Evolutionary conservation across 2,329 filamentous ascomycete genomes (phyloP).

Genomic region (Paramyrothecium roridum): DNA sequence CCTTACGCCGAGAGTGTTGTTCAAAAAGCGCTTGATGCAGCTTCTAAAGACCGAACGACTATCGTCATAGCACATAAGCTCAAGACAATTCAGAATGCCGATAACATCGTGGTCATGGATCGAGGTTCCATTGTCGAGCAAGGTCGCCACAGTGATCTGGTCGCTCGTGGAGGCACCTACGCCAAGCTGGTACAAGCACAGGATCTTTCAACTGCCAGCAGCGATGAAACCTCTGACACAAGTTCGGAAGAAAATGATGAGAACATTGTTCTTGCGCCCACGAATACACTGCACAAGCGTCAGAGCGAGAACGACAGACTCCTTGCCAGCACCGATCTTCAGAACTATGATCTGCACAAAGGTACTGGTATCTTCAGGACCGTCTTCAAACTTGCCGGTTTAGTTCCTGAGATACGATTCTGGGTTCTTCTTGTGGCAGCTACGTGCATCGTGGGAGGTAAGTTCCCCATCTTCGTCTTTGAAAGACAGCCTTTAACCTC

Average conservation of each 20-base stretch:
- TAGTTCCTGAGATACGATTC: no score
- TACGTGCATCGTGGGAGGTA: no score
- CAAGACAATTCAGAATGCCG: slow-evolving; percentile 51
- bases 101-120: slow-evolving; percentile 59
- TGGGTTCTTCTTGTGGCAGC: no score
- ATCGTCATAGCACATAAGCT: slow-evolving; percentile 59
- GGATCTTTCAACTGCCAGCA: slow-evolving; percentile 12
- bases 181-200: slow-evolving; percentile 38
- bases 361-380: no score
- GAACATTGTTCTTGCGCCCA: neutral
- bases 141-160: slow-evolving; percentile 47
- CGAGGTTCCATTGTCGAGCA: slow-evolving; percentile 54
- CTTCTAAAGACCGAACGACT: slow-evolving; percentile 53
- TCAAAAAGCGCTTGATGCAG: slow-evolving; percentile 45
- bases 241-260: neutral
- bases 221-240: neutral
- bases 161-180: slow-evolving; percentile 43
- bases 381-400: no score
- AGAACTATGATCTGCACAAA: no score
- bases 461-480: no score
- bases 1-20: slow-evolving; percentile 38
- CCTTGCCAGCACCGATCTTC: no score
- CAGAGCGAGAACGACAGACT: no score
- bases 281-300: no score
- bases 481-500: no score